Conservation (phyloP, 2,329 filamentous ascomycete species). For the Colletotrichum gloeosporioides region DNA sequence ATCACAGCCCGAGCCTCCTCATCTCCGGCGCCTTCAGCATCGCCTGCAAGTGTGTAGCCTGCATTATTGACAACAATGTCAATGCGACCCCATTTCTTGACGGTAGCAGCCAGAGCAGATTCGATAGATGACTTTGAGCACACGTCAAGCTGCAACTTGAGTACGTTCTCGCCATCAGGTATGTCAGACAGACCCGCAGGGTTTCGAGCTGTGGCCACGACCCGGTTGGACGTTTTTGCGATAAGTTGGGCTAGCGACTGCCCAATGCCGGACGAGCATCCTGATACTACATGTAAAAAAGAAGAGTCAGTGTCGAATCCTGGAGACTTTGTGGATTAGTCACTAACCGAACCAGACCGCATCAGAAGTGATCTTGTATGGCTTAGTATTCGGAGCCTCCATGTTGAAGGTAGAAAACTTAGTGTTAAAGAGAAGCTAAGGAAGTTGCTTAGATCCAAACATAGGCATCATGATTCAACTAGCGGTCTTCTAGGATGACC, state of each 20-base stretch:
- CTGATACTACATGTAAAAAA: fast-evolving
- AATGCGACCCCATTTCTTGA: background rate
- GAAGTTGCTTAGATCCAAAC: background rate
- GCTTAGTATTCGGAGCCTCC: background rate
- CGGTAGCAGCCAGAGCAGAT: background rate
- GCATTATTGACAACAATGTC: background rate
- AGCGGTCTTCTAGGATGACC: background rate
- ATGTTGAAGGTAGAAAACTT: fast-evolving
- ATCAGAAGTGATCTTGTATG: background rate
- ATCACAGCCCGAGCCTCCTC: background rate
- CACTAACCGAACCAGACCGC: background rate
- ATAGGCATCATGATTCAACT: fast-evolving
- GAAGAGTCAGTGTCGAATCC: fast-evolving
- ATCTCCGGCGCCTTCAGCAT: background rate
- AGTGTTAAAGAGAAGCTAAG: background rate
- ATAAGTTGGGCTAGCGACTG: background rate
- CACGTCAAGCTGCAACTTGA: background rate
- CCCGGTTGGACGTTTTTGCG: background rate
- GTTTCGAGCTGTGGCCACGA: fast-evolving
- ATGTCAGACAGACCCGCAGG: fast-evolving
- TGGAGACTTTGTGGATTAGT: fast-evolving
- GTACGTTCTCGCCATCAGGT: background rate
- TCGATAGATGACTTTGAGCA: background rate
- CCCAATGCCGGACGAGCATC: background rate
- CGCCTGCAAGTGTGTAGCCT: background rate